phyloP scores from a whole-genome alignment of 2,329 filamentous ascomycete genomes.

The Penicillium decumbens region DNA sequence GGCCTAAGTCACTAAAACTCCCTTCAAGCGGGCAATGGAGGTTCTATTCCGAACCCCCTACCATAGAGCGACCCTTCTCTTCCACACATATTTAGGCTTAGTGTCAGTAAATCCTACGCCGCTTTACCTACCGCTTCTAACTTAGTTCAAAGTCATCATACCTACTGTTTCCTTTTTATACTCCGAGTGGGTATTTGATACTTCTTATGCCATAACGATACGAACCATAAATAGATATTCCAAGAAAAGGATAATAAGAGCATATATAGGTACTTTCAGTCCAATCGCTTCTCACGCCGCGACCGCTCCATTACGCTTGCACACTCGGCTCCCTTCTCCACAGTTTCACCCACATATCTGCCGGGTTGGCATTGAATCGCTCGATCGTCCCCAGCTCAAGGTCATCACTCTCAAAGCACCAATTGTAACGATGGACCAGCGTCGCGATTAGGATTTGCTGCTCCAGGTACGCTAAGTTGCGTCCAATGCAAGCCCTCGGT shows the following conservation, averaged over 20 bases:
- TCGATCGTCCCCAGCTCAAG: background rate
- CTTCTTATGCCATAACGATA: background rate
- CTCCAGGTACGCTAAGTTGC: conserved; percentile 20
- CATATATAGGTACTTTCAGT: background rate
- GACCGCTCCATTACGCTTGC: background rate
- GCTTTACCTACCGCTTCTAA: no score
- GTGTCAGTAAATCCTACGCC: no score
- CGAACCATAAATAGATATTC: background rate
- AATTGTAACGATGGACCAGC: conserved; percentile 7
- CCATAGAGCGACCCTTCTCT: no score
- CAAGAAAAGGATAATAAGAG: background rate
- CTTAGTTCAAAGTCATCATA: background rate
- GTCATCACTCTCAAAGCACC: background rate
- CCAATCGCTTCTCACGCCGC: background rate
- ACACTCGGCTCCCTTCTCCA: background rate
- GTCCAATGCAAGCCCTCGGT: conserved; percentile 17
- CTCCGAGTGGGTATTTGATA: background rate
- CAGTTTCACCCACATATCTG: background rate
- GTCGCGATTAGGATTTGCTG: conserved; percentile 17
- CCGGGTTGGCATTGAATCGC: conserved; percentile 1
- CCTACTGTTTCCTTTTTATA: background rate
- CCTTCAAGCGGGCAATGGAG: no score
- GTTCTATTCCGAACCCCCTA: no score
- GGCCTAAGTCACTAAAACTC: no score
- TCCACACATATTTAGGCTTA: no score